Base-by-base conservation (phyloP, 257 asterid species). In the Solanum neorickii region DNA sequence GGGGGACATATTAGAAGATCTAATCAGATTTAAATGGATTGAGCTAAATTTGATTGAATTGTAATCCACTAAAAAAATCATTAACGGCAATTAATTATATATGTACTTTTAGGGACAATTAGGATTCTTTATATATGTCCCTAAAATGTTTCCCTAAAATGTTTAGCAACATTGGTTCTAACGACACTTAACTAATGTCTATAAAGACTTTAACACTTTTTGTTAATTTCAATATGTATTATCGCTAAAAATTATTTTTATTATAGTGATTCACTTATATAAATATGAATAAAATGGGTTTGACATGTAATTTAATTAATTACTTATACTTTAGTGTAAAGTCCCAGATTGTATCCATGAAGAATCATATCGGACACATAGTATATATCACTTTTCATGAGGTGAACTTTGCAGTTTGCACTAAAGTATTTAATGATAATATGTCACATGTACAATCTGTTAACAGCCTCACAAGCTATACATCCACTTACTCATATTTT, bases 201-300 rank as follows among this genome's bases (percentile, higher is more conserved):
- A 0, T 6, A 37, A 37, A 37, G 0, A 5, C 7, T 37, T 37
- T 5, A 37, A 0, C 1, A 37, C 7, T 37, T 37, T 35, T 37
- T 37, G 6, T 37, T 37, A 37, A 35, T 37, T 37, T 37, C 1
- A 37, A 37, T 37, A 37, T 37, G 1, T 37, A 37, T 37, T 6
- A 5, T 1, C 39, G 39, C 39, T 37, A 37, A 37, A 35, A 35
- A 0, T 35, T 5, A 35, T 5, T 35, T 35, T 35, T 35, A 0
- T 35, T 35, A 56, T 0, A 7, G 2, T 7, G 21, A 20, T 56
- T 11, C 65, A 20, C 25, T 3, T 11, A 3, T 20, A 56, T 7
- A 56, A 1, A 7, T 20, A 56, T 20, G 12, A 7, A 56, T 56
- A 56, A 0, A 56, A 56, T 56, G 25, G 9, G 3, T 56, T 56